Evolutionary conservation across 208 protist species (phyloP).

Genomic region (Lotmaria passim): DNA sequence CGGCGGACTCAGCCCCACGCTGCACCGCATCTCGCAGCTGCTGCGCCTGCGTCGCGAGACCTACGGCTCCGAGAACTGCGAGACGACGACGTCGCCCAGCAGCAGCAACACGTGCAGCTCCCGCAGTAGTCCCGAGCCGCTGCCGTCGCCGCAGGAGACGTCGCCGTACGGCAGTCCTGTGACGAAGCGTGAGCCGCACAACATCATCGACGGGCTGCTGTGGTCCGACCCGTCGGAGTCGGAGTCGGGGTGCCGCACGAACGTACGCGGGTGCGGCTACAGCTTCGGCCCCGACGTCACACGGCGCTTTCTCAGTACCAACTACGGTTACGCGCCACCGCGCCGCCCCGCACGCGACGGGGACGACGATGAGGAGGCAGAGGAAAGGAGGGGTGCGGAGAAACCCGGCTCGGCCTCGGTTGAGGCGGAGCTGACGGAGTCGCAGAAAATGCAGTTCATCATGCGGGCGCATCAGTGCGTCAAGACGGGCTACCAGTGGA

Average conservation of each 20-base stretch:
- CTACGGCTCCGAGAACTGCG: slow-evolving; percentile 49
- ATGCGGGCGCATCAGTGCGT: slow-evolving; percentile 94
- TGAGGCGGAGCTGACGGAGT: slow-evolving; percentile 5
- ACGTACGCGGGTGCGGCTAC: slow-evolving; percentile 73
- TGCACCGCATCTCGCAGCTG: slow-evolving; percentile 48
- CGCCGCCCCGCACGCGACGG: slow-evolving; percentile 15
- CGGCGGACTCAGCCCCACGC: slow-evolving; percentile 78
- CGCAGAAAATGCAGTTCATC: slow-evolving; percentile 92
- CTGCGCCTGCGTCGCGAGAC: slow-evolving; percentile 63
- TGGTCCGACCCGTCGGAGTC: slow-evolving; percentile 99
- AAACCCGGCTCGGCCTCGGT: no score
- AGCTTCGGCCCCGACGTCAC: slow-evolving; percentile 81
- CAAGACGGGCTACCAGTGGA: slow-evolving; percentile 83
- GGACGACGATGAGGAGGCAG: slow-evolving; percentile 2
- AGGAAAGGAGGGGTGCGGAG: slow-evolving; percentile 7
- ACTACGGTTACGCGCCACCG: slow-evolving; percentile 51
- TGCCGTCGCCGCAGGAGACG: slow-evolving; percentile 13
- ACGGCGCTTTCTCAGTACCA: slow-evolving; percentile 66
- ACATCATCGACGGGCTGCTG: slow-evolving; percentile 99
- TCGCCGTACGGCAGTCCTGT: slow-evolving; percentile 13
- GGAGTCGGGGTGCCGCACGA: slow-evolving; percentile 55
- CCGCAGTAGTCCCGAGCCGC: slow-evolving; percentile 25
- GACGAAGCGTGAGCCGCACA: slow-evolving; percentile 12
- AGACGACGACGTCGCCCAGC: slow-evolving; percentile 19
- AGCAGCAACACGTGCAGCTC: slow-evolving; percentile 25